Evolutionary conservation across 495 filamentous ascomycete genomes (phyloP), one percentile per base, ranked within the genome.

Genomic region (Talaromyces nanjingensis): DNA sequence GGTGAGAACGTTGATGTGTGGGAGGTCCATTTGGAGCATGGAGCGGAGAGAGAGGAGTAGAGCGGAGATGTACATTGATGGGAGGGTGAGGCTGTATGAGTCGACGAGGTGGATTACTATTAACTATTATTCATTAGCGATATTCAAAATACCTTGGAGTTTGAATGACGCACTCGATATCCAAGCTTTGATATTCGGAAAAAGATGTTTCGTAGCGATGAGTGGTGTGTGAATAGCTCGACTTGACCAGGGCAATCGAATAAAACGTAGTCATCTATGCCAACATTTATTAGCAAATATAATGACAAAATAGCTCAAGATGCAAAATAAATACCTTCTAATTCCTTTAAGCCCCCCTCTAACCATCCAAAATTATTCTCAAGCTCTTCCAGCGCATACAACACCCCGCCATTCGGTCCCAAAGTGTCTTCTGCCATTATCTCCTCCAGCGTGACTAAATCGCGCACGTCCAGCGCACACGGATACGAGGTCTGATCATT

Each of bases 211-310:
- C 93, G 86, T 67, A 98, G 76, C 20, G 91, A 93, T 18, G 84
- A 82, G 74, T 98, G 94, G 72, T 97, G 93, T 47, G 93, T 97
- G 71, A 96, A 97, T 0, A 98, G 82, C 77, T 98, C 94, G 11
- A 97, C 94, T 71, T 98, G 94, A 1, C 94, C 94, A 0, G 94
- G 94, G 64, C 94, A 97, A 76, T 98, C 94, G 60, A 98, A 97
- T 4, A 98, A 74, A 56, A 98, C 79, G 75, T 98, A 98, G 64
- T 97, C 93, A 59, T 97, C 92, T 88, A 61, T 59, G 31, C 64
- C 65, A 12, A 54, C 12, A 2, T 1, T 9, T 2, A 55, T 47
- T 20, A 47, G 42, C 3, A 16, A 20, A 4, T n/a, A 47, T 20
- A 18, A 47, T 25, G 25, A 25, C 25, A 25, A 25, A 25, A 25